Conservation (phyloP, 495 filamentous ascomycete genomes). For the Eremomyces bilateralis region DNA sequence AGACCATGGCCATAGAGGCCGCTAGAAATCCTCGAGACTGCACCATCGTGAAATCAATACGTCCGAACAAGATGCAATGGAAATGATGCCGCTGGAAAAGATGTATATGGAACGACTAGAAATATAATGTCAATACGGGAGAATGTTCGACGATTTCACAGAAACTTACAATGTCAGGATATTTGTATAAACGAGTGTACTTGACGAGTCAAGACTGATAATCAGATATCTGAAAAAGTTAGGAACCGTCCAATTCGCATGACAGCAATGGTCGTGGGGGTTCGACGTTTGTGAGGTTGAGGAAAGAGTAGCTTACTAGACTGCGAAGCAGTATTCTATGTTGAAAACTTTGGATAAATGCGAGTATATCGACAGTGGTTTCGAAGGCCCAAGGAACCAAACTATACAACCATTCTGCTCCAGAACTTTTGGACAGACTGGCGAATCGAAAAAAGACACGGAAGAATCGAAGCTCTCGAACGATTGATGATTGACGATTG, state of each 20-base stretch:
- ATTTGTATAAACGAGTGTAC: conserved; percentile 17
- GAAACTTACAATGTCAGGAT: conserved; percentile 12
- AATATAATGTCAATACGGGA: conserved; percentile 2
- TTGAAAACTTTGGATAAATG: too few relatives aligned
- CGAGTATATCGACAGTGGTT: too few relatives aligned
- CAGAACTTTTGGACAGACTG: too few relatives aligned
- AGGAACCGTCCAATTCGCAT: not conserved
- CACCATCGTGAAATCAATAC: conserved; percentile 12
- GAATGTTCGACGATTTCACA: not conserved
- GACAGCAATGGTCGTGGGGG: not conserved
- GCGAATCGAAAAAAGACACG: too few relatives aligned
- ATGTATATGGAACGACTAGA: too few relatives aligned
- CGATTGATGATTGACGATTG: too few relatives aligned
- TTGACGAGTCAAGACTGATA: conserved; percentile 12
- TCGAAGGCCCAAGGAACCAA: too few relatives aligned
- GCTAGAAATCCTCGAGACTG: conserved; percentile 19
- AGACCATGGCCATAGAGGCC: conserved; percentile 18
- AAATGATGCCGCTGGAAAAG: conserved; percentile 3
- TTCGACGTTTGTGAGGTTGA: too few relatives aligned
- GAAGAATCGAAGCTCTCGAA: too few relatives aligned
- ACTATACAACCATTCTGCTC: too few relatives aligned
- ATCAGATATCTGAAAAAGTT: conserved; percentile 2
- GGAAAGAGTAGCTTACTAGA: too few relatives aligned
- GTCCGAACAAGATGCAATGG: conserved; percentile 4
- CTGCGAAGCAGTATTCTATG: too few relatives aligned